Percentiles rank a stretch among this genome's conserved stretches.
These are phyloP conservation scores for Salix caprea DNA, from an alignment of 345 rosid species.

Conservation along the genomic window DNA sequence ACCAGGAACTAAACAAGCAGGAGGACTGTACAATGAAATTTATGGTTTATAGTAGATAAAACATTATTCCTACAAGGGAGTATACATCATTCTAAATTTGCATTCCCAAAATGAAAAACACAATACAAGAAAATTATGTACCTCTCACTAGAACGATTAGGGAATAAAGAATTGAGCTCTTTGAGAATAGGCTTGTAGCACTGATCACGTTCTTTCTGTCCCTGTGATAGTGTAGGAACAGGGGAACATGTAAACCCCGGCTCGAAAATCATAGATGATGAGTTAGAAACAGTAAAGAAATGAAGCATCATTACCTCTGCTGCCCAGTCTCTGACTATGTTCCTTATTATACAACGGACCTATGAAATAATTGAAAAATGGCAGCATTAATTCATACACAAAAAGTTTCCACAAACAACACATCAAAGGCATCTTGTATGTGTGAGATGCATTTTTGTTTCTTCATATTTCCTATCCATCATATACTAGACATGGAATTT, in stretches of 20 bases:
- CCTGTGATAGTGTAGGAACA: conserved; percentile 36
- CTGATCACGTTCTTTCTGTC: conserved; percentile 78
- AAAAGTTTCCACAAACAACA: neutral
- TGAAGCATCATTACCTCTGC: conserved; percentile 58
- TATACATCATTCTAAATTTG: neutral
- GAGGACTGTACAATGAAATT: conserved; percentile 50
- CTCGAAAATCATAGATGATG: conserved; percentile 5
- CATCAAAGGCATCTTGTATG: neutral
- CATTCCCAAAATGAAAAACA: neutral
- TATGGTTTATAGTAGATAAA: conserved; percentile 11
- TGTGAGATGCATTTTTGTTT: neutral
- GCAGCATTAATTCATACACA: neutral
- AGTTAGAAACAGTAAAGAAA: conserved; percentile 8
- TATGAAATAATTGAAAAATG: conserved; percentile 29
- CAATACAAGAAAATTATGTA: conserved; percentile 17
- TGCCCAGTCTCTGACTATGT: conserved; percentile 98
- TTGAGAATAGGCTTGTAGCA: conserved; percentile 92
- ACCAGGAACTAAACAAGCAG: conserved; percentile 95
- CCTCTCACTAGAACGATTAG: conserved; percentile 64
- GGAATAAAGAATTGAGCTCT: conserved; percentile 80
- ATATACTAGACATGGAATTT: neutral
- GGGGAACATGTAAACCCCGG: neutral
- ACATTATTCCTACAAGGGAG: neutral
- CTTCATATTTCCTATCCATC: neutral
- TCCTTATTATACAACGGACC: conserved; percentile 96